Evolutionary conservation across 2,329 filamentous ascomycete genomes (phyloP).

Genomic region (Nigrograna mackinnonii): DNA sequence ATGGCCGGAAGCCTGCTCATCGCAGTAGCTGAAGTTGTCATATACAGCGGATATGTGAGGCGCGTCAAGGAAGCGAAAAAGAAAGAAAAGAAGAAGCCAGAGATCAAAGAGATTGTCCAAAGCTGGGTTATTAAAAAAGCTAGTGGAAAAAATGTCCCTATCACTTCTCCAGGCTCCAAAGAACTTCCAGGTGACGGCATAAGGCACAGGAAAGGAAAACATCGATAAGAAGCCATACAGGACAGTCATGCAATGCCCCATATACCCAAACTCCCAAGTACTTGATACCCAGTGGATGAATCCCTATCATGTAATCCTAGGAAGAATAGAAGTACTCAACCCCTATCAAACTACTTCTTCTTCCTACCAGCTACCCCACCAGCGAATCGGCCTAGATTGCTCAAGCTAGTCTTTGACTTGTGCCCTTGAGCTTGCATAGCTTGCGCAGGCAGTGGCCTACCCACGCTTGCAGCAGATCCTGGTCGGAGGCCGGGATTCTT

Average conservation of each 20-base stretch:
- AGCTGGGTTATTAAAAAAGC: constrained; percentile 66
- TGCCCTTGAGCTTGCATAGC: constrained; percentile 25
- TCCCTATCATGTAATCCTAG: no score
- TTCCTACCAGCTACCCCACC: constrained; percentile 44
- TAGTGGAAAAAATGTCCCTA: constrained; percentile 8
- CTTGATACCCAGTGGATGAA: no score
- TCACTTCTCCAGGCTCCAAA: constrained; percentile 15
- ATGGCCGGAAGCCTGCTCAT: constrained; percentile 72
- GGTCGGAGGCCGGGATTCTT: constrained; percentile 23
- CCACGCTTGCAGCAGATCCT: constrained; percentile 23
- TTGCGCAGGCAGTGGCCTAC: constrained; percentile 20
- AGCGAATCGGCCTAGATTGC: constrained; percentile 49
- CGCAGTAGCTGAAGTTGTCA: constrained; percentile 74
- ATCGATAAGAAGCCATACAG: constrained; percentile 42
- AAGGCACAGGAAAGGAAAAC: constrained; percentile 49
- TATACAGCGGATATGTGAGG: constrained; percentile 76
- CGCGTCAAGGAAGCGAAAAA: constrained; percentile 70
- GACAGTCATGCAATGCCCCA: neutral
- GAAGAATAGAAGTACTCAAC: no score
- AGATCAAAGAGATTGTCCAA: constrained; percentile 70
- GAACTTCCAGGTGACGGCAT: constrained; percentile 34
- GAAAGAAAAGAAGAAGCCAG: constrained; percentile 62
- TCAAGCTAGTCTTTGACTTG: constrained; percentile 45
- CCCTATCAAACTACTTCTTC: constrained; percentile 34
- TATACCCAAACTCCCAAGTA: no score